Percentiles rank a stretch among this genome's conserved stretches.
Evolutionary conservation across 2,329 filamentous ascomycete genomes (phyloP).

Genomic region (Aspergillus fijiensis): DNA sequence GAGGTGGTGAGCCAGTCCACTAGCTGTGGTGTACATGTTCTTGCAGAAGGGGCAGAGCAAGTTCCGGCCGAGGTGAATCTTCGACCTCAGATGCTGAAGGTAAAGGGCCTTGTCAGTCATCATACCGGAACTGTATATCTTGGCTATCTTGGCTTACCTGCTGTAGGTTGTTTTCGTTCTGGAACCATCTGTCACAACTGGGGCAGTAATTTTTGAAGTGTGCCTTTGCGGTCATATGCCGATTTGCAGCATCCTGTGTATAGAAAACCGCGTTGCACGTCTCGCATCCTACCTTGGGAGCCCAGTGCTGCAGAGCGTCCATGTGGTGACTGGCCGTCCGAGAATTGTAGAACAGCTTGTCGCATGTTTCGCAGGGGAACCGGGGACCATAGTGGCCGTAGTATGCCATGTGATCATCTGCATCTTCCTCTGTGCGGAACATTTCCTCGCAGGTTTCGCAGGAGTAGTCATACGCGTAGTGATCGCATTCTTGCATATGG

Average conservation of each 20-base stretch:
- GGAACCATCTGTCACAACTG: slow-evolving; percentile 31
- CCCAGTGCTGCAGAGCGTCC: slow-evolving; percentile 31
- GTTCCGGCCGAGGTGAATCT: slow-evolving; percentile 46
- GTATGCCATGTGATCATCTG: slow-evolving; percentile 28
- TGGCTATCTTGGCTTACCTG: slow-evolving; percentile 22
- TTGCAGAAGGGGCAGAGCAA: slow-evolving; percentile 59
- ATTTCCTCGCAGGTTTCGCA: slow-evolving; percentile 1
- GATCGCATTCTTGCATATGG: slow-evolving; percentile 25
- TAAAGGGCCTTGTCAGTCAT: background rate
- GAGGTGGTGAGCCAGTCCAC: slow-evolving; percentile 57
- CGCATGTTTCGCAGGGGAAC: slow-evolving; percentile 32
- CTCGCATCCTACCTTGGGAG: slow-evolving; percentile 25
- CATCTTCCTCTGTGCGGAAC: slow-evolving; percentile 10
- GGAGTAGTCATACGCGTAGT: slow-evolving; percentile 16
- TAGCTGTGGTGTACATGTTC: slow-evolving; percentile 48
- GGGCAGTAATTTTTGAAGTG: slow-evolving; percentile 34
- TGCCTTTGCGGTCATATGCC: slow-evolving; percentile 27
- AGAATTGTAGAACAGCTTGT: slow-evolving; percentile 21
- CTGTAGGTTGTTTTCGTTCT: slow-evolving; percentile 33
- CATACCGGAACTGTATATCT: too few relatives aligned
- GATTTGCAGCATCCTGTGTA: slow-evolving; percentile 16
- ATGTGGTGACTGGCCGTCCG: slow-evolving; percentile 33
- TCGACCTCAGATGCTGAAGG: slow-evolving; percentile 57
- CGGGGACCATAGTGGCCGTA: slow-evolving; percentile 21
- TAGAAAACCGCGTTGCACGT: slow-evolving; percentile 25